Percentiles rank a stretch among this genome's conserved stretches.
These are phyloP conservation scores for Starmerella asiatica DNA, from an alignment of 805 yeast species.

Conservation along the genomic window DNA sequence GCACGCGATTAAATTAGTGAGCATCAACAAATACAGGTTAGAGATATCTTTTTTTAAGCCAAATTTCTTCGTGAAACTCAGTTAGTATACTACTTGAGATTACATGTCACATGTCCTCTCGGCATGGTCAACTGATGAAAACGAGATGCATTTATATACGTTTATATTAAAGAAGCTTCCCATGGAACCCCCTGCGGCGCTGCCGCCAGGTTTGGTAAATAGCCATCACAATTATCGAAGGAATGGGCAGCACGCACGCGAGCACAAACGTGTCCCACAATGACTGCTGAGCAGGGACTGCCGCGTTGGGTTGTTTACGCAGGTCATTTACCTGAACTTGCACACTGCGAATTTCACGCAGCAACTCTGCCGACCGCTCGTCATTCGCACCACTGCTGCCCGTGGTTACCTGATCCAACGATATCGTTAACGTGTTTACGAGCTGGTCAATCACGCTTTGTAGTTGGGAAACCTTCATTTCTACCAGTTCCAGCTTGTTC, in stretches of 20 bases:
- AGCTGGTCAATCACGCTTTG: conserved; percentile 14
- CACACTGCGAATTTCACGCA: conserved; percentile 6
- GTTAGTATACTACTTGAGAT: too few species aligned
- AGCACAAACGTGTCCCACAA: conserved; percentile 2
- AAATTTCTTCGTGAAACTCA: too few species aligned
- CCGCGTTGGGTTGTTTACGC: conserved; percentile 1
- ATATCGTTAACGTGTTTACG: conserved; percentile 9
- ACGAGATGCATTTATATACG: too few species aligned
- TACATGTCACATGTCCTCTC: too few species aligned
- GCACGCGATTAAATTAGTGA: too few species aligned
- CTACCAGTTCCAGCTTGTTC: conserved; percentile 6
- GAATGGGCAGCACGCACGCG: conserved; percentile 7
- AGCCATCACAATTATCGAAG: conserved; percentile 5
- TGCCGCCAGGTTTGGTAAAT: conserved; percentile 1
- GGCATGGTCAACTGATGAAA: too few species aligned
- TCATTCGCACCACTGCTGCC: not conserved
- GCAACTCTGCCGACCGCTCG: conserved; percentile 1
- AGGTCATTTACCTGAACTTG: conserved; percentile 11
- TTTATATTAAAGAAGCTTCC: conserved; percentile 10
- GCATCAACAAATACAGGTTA: too few species aligned
- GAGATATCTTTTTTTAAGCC: too few species aligned
- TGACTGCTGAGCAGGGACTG: not conserved
- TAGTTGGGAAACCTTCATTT: conserved; percentile 5
- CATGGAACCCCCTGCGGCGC: conserved; percentile 7
- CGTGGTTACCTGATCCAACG: conserved; percentile 7